Evolutionary conservation across 2,329 filamentous ascomycete species (phyloP).

Genomic region (Colletotrichum filicis): DNA sequence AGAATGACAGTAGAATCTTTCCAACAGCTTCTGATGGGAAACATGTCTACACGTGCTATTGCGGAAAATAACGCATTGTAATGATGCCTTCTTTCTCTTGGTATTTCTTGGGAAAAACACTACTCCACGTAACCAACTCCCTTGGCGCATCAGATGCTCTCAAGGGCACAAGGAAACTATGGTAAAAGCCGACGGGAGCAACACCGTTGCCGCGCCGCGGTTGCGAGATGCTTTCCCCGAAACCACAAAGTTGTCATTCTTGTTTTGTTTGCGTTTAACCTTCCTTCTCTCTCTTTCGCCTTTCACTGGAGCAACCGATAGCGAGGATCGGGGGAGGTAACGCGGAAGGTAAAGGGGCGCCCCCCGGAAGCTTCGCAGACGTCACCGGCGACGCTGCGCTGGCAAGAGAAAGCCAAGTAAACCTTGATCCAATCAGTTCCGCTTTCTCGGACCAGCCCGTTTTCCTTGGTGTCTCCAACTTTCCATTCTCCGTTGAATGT

Average conservation of each 20-base stretch:
- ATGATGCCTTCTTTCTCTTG: neutral
- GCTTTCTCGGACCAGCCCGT: constrained; percentile 19
- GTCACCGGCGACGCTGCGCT: constrained; percentile 17
- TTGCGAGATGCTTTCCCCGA: neutral
- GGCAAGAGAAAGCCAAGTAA: constrained; percentile 6
- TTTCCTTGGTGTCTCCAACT: neutral
- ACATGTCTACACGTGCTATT: neutral
- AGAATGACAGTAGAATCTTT: neutral
- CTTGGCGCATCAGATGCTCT: neutral
- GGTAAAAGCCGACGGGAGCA: neutral
- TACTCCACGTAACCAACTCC: neutral
- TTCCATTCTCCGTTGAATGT: neutral
- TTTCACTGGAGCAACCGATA: neutral
- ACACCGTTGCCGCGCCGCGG: neutral
- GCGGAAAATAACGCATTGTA: neutral
- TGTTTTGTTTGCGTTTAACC: neutral
- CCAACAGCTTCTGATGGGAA: neutral
- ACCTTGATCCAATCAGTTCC: constrained; percentile 5
- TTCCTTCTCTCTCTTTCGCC: neutral
- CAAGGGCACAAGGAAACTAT: neutral
- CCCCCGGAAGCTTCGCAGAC: constrained; percentile 6
- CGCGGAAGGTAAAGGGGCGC: neutral
- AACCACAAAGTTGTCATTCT: neutral
- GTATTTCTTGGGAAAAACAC: neutral
- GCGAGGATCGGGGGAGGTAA: constrained; percentile 1